A percentile compares a stretch with the other conserved stretches of the same genome.
These are phyloP conservation scores for Ogataea polymorpha DNA, from an alignment of 805 yeast species.

Conservation along the genomic window DNA sequence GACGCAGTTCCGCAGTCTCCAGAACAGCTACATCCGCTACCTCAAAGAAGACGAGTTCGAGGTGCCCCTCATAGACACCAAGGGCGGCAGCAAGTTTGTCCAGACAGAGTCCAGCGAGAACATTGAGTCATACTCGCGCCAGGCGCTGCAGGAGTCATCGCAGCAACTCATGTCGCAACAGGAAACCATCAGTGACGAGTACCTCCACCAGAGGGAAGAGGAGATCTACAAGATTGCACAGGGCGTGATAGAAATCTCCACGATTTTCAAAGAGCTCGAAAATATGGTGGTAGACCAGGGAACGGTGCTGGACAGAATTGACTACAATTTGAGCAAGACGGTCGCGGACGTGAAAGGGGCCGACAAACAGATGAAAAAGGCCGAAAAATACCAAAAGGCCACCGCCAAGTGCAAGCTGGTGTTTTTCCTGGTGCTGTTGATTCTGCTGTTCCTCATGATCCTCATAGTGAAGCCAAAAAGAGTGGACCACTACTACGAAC, in stretches of 20 bases:
- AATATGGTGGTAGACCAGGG: conserved; percentile 93
- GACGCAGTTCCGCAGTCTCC: conserved; percentile 77
- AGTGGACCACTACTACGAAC: conserved; percentile 28
- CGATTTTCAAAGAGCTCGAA: conserved; percentile 91
- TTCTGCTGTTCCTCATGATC: conserved; percentile 65
- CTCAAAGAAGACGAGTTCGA: conserved; percentile 75
- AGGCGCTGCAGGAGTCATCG: conserved; percentile 43
- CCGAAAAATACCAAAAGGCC: conserved; percentile 78
- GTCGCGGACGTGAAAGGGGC: conserved; percentile 73
- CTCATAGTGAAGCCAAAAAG: conserved; percentile 62
- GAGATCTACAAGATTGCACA: conserved; percentile 90
- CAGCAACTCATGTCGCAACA: conserved; percentile 41
- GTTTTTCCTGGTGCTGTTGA: conserved; percentile 65
- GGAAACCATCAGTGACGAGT: conserved; percentile 37
- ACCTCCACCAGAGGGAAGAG: conserved; percentile 71
- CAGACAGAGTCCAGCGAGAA: conserved; percentile 36
- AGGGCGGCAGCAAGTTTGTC: conserved; percentile 17
- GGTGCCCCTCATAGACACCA: conserved; percentile 19
- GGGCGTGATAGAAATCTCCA: conserved; percentile 90
- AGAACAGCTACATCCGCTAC: conserved; percentile 82
- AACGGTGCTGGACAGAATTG: conserved; percentile 87
- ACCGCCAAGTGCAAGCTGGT: conserved; percentile 90
- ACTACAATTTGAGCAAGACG: conserved; percentile 84
- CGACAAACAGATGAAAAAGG: conserved; percentile 70
- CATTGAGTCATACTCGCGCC: conserved; percentile 50